phyloP scores from a whole-genome alignment of 148 eudicot species.

The Mesembryanthemum crystallinum region DNA sequence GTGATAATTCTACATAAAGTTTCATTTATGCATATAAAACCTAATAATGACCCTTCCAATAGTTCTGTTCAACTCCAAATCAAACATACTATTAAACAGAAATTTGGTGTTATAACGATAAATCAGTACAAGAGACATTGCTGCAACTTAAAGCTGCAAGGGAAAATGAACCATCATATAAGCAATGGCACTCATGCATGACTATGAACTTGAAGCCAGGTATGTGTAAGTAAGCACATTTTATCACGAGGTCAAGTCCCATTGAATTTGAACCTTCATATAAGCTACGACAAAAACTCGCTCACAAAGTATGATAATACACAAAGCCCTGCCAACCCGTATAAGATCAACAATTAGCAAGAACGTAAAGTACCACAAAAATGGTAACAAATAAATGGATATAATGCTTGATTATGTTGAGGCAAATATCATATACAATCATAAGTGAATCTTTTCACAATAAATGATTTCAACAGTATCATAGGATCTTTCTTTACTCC shows the following conservation, averaged over 20 bases:
- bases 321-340: too few relatives aligned
- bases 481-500: background rate
- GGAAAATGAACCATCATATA: background rate
- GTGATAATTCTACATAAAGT: too few relatives aligned
- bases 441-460: slow-evolving; percentile 10
- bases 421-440: slow-evolving; percentile 22
- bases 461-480: background rate
- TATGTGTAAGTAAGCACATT: background rate
- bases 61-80: too few relatives aligned
- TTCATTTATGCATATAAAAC: too few relatives aligned
- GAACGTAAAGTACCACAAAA: background rate
- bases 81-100: background rate
- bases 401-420: slow-evolving; percentile 18
- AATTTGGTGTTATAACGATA: background rate
- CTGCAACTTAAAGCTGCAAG: background rate
- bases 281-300: background rate
- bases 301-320: too few relatives aligned
- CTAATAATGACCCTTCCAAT: too few relatives aligned
- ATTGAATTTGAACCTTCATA: too few relatives aligned
- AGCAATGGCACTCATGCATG: background rate
- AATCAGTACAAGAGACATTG: background rate
- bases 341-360: background rate
- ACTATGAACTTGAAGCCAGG: background rate
- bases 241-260: background rate
- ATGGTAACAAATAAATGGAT: background rate